A percentile compares a stretch with the other conserved stretches of the same genome.
Evolutionary conservation across 768 basidiomycete genomes (phyloP).

Genomic region (Pisolithus orientalis): DNA sequence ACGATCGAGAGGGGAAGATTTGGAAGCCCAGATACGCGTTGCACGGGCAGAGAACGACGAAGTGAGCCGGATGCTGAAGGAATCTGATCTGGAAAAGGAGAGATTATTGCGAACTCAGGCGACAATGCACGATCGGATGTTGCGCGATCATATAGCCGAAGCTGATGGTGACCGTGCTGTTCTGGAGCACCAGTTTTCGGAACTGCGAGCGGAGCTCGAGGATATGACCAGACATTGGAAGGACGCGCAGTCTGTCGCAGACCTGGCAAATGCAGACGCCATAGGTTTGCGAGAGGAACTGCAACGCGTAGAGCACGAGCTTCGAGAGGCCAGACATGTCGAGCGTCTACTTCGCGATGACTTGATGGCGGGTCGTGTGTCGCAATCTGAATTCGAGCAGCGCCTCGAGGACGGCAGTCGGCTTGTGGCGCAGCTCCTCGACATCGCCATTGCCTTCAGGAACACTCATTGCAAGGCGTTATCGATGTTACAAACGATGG

Average conservation of each 20-base stretch:
- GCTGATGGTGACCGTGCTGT: constrained; percentile 93
- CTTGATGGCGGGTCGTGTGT: constrained; percentile 57
- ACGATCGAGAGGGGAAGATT: constrained; percentile 62
- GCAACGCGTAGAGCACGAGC: constrained; percentile 64
- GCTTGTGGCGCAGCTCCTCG: constrained; percentile 75
- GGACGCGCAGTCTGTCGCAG: constrained; percentile 52
- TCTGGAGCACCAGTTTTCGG: constrained; percentile 80
- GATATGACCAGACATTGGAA: constrained; percentile 56
- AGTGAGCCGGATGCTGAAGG: constrained; percentile 53
- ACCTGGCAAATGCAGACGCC: constrained; percentile 63
- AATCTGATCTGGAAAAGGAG: constrained; percentile 75
- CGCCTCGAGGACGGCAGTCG: constrained; percentile 59
- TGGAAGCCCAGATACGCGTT: constrained; percentile 68
- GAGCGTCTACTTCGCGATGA: constrained; percentile 76
- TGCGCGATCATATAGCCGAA: constrained; percentile 87
- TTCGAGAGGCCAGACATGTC: constrained; percentile 58
- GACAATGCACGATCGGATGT: constrained; percentile 54
- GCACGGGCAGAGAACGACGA: constrained; percentile 69
- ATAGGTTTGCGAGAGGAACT: constrained; percentile 68
- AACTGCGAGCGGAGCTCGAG: constrained; percentile 59
- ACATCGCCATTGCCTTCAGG: constrained; percentile 73
- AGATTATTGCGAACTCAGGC: constrained; percentile 66
- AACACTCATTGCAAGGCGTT: constrained; percentile 72
- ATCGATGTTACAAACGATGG: constrained; percentile 52
- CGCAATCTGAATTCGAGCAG: constrained; percentile 63